Conservation (phyloP, 2,329 filamentous ascomycete species). For the Ascochyta clinopodiicola region DNA sequence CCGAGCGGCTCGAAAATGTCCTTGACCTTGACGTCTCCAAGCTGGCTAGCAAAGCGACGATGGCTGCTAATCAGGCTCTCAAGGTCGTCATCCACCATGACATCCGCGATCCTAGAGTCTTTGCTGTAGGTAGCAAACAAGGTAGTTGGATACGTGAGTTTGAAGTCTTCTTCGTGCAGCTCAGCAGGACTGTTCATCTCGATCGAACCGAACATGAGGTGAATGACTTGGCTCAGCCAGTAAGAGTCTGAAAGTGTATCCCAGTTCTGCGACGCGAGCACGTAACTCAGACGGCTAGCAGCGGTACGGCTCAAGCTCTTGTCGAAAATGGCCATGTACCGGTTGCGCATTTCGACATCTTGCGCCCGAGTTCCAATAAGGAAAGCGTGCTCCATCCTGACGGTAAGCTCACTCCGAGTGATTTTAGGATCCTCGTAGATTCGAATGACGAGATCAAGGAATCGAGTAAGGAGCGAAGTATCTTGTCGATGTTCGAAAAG, state of each 20-base stretch:
- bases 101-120: slow-evolving; percentile 66
- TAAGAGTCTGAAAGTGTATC: slow-evolving; percentile 93
- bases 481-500: slow-evolving; percentile 88
- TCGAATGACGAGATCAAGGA: slow-evolving; percentile 92
- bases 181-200: slow-evolving; percentile 82
- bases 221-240: slow-evolving; percentile 94
- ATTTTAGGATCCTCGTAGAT: slow-evolving; percentile 99
- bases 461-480: slow-evolving; percentile 85
- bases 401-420: slow-evolving; percentile 90
- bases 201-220: slow-evolving; percentile 87
- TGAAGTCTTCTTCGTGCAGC: slow-evolving; percentile 84
- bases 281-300: slow-evolving; percentile 85
- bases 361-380: slow-evolving; percentile 91
- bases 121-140: slow-evolving; percentile 76
- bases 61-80: slow-evolving; percentile 80
- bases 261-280: slow-evolving; percentile 94
- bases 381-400: slow-evolving; percentile 97
- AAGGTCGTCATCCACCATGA: slow-evolving; percentile 82
- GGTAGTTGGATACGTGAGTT: slow-evolving; percentile 73
- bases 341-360: slow-evolving; percentile 95
- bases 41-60: slow-evolving; percentile 80
- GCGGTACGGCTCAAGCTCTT: slow-evolving; percentile 92
- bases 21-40: slow-evolving; percentile 84
- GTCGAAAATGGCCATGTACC: slow-evolving; percentile 96
- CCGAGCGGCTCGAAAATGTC: slow-evolving; percentile 89